Evolutionary conservation across 345 rosid genomes (phyloP).

Genomic region (Mangifera indica): DNA sequence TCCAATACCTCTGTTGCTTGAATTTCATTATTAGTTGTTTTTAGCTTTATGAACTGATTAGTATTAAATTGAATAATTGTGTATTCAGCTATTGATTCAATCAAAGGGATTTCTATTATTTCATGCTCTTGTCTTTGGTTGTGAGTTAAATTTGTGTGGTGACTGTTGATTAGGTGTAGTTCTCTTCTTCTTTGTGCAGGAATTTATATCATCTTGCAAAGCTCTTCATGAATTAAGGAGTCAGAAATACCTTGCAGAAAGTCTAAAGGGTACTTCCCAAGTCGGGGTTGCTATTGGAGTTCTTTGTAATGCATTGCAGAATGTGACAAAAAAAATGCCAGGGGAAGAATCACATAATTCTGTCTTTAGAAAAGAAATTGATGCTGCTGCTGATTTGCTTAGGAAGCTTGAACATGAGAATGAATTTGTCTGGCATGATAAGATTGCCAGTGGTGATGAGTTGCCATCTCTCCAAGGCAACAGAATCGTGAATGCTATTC

Average conservation of each 20-base stretch:
- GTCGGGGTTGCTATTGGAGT: conserved; percentile 60
- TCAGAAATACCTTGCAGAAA: conserved; percentile 48
- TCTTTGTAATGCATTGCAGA: conserved; percentile 47
- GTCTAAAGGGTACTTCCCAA: conserved; percentile 37
- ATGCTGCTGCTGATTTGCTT: conserved; percentile 36
- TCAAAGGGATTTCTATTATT: too few relatives aligned
- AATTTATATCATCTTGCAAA: conserved; percentile 49
- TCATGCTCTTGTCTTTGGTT: too few relatives aligned
- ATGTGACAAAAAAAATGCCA: conserved; percentile 38
- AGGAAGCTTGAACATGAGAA: conserved; percentile 57
- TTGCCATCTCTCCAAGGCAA: conserved; percentile 55
- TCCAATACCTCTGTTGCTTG: too few relatives aligned
- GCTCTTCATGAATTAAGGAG: conserved; percentile 66
- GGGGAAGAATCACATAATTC: conserved; percentile 56
- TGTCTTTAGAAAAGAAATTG: conserved; percentile 43
- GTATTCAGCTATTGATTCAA: too few relatives aligned
- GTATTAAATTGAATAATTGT: too few relatives aligned
- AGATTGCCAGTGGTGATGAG: conserved; percentile 42
- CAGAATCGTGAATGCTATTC: conserved; percentile 53
- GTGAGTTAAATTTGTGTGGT: too few relatives aligned
- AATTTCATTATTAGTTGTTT: too few relatives aligned
- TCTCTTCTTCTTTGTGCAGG: conserved; percentile 37
- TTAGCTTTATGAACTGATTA: too few relatives aligned
- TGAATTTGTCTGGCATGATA: conserved; percentile 56
- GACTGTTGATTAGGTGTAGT: neutral